These are phyloP conservation scores for Arctostaphylos glauca DNA, from an alignment of 148 eudicot genomes.

Conservation along the genomic window DNA sequence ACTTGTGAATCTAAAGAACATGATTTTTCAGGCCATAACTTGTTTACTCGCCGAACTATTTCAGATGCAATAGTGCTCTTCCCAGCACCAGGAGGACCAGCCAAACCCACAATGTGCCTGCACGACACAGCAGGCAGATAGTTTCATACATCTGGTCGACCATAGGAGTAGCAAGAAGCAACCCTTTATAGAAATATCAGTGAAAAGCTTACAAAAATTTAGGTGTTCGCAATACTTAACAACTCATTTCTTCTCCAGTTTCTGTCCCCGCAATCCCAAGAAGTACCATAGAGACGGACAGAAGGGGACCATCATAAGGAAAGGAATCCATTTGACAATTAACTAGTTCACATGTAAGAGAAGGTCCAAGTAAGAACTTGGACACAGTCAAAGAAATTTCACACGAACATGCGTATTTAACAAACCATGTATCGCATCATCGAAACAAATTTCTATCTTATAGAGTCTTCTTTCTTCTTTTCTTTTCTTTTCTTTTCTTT, in stretches of 20 bases:
- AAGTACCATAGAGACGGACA: slow-evolving; percentile 7
- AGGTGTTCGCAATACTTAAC: neutral
- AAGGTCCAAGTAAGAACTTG: neutral
- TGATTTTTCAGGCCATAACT: slow-evolving; percentile 70
- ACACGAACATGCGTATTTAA: neutral
- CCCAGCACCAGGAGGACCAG: slow-evolving; percentile 99
- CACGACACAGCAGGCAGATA: slow-evolving; percentile 19
- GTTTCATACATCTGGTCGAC: slow-evolving; percentile 1
- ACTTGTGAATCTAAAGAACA: slow-evolving; percentile 59
- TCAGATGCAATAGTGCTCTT: slow-evolving; percentile 88
- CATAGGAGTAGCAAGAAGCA: neutral
- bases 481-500: neutral
- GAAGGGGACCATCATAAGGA: slow-evolving; percentile 11
- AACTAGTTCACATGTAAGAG: neutral
- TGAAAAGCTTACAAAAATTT: neutral
- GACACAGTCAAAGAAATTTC: neutral
- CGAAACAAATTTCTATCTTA: neutral
- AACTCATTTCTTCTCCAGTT: neutral
- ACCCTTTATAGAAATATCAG: neutral
- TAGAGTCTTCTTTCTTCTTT: neutral
- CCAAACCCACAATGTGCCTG: slow-evolving; percentile 90
- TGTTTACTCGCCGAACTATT: slow-evolving; percentile 73
- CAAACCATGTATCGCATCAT: neutral
- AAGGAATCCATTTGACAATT: neutral
- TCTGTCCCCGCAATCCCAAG: slow-evolving; percentile 9